phyloP scores from a whole-genome alignment of 2,329 filamentous ascomycete species.

The Triangularia setosa region DNA sequence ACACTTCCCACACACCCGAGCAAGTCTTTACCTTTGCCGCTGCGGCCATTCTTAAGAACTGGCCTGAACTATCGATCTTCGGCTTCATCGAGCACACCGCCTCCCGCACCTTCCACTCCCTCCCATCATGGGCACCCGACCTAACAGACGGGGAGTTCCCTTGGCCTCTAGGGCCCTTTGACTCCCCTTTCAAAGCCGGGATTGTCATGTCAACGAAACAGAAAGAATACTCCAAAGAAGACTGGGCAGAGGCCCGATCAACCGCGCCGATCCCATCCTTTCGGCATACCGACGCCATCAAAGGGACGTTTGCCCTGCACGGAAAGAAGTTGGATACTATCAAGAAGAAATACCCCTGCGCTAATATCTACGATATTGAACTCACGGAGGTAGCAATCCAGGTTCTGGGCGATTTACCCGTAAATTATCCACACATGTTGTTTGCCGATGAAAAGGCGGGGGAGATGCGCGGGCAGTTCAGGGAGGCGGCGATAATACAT shows the following conservation, averaged over 20 bases:
- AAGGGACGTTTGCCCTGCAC: not conserved
- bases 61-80: conserved; percentile 4
- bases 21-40: conserved; percentile 10
- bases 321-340: not conserved
- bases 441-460: not conserved
- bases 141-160: conserved; percentile 4
- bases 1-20: not conserved
- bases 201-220: not conserved
- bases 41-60: conserved; percentile 8
- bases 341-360: not conserved
- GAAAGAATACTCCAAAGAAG: not conserved
- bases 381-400: not conserved
- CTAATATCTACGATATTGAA: not conserved
- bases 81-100: conserved; percentile 8
- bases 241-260: not conserved
- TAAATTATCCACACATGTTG: not conserved
- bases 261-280: not conserved
- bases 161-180: conserved; percentile 9
- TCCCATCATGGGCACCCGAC: conserved; percentile 16
- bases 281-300: not conserved
- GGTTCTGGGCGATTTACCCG: conserved; percentile 6
- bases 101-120: not conserved
- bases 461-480: not conserved
- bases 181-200: not conserved
- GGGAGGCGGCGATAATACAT: conserved; percentile 6